Conservation (phyloP, 1,284 basidiomycete genomes). For the Apiotrichum veenhuisii region DNA sequence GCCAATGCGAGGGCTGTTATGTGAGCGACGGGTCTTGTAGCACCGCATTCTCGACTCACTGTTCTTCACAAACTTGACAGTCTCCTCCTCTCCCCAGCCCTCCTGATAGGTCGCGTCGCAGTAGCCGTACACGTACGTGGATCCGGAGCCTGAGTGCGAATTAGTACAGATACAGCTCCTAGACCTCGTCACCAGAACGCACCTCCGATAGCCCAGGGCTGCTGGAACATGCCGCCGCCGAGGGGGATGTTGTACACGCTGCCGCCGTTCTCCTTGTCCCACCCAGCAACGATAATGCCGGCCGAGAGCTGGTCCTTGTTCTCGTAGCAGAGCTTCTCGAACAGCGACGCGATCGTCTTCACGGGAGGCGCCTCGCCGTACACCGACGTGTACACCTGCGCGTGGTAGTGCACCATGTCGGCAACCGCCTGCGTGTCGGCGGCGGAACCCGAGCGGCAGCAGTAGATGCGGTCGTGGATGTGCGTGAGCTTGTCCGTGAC, state of each 20-base stretch:
- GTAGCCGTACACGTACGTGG: slow-evolving; percentile 97
- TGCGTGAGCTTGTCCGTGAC: slow-evolving; percentile 98
- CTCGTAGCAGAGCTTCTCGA: slow-evolving; percentile 87
- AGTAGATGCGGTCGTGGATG: slow-evolving; percentile 97
- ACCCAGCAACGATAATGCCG: slow-evolving; percentile 97
- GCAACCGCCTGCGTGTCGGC: slow-evolving; percentile 98
- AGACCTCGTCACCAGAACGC: slow-evolving; percentile 29
- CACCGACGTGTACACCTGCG: slow-evolving; percentile 70
- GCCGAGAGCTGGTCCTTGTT: slow-evolving; percentile 88
- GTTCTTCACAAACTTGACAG: slow-evolving; percentile 91
- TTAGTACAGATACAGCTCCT: slow-evolving; percentile 13
- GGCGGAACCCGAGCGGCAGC: slow-evolving; percentile 95
- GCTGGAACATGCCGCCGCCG: slow-evolving; percentile 87
- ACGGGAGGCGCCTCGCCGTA: slow-evolving; percentile 70
- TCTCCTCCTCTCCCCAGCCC: slow-evolving; percentile 87
- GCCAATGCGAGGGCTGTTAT: slow-evolving; percentile 79
- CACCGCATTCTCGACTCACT: slow-evolving; percentile 58
- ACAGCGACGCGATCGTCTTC: slow-evolving; percentile 73
- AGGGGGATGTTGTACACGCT: slow-evolving; percentile 95
- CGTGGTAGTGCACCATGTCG: slow-evolving; percentile 82
- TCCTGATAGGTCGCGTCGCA: slow-evolving; percentile 97
- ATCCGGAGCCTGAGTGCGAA: slow-evolving; percentile 76
- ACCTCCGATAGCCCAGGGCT: slow-evolving; percentile 97
- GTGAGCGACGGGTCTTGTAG: background rate
- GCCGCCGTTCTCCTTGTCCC: slow-evolving; percentile 90